Percentiles rank a stretch among this genome's conserved stretches.
Evolutionary conservation across 495 filamentous ascomycete species (phyloP).

Genomic region (Cetradonia linearis): DNA sequence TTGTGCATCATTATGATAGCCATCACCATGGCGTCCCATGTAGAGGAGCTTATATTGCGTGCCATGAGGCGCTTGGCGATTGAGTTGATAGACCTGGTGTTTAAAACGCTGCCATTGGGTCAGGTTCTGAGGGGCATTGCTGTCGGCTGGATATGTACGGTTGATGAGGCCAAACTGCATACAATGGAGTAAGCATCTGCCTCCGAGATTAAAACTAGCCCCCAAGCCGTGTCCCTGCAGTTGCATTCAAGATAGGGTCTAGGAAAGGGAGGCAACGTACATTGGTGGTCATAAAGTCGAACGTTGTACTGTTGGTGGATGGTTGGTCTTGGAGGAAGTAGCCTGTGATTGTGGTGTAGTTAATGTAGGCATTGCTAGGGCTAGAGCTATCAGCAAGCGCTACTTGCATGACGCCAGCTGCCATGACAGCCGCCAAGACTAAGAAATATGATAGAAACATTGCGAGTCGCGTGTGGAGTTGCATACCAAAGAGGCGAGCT

Average conservation of each 20-base stretch:
- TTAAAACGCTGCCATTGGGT: constrained; percentile 62
- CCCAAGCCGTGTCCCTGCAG: neutral
- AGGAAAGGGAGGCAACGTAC: neutral
- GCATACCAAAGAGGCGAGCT: neutral
- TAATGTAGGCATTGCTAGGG: constrained; percentile 28
- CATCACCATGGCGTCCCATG: constrained; percentile 61
- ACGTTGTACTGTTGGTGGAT: constrained; percentile 49
- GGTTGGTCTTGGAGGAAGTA: constrained; percentile 64
- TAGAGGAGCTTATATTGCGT: constrained; percentile 60
- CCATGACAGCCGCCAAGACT: neutral
- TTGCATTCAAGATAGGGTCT: neutral
- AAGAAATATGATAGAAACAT: constrained; percentile 11
- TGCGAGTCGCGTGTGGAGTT: neutral
- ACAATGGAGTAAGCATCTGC: neutral
- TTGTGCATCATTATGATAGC: constrained; percentile 58
- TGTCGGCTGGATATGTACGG: constrained; percentile 44
- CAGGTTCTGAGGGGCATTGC: constrained; percentile 27
- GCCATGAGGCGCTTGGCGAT: constrained; percentile 36
- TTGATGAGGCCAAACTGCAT: constrained; percentile 51
- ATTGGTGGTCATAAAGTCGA: constrained; percentile 58
- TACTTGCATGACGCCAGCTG: neutral
- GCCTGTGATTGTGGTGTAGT: constrained; percentile 55
- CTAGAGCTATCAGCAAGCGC: neutral
- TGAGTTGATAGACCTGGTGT: constrained; percentile 44
- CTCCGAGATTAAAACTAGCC: neutral